These are phyloP conservation scores for Boletus mariae DNA, from an alignment of 1,284 basidiomycete genomes.

Conservation along the genomic window DNA sequence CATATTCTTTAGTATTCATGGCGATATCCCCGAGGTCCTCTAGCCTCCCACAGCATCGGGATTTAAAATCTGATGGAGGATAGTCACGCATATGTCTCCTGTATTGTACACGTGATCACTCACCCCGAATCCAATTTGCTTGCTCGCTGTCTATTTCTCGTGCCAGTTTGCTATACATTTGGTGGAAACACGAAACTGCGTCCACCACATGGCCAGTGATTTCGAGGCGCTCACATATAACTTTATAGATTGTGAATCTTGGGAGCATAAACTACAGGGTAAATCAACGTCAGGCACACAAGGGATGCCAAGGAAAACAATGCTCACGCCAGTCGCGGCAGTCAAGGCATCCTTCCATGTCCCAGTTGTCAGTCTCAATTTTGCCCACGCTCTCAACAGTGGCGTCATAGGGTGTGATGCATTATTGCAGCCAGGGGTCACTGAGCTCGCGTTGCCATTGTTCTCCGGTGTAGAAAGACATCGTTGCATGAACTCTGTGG, in stretches of 20 bases:
- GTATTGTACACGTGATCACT: too few species aligned
- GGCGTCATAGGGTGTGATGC: background rate
- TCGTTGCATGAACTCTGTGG: background rate
- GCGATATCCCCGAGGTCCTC: too few species aligned
- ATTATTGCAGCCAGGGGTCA: background rate
- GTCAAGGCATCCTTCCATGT: constrained; percentile 6
- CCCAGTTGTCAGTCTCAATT: background rate
- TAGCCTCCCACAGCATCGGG: too few species aligned
- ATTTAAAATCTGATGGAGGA: too few species aligned
- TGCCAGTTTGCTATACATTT: too few species aligned
- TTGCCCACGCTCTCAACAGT: constrained; percentile 30
- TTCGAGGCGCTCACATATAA: too few species aligned
- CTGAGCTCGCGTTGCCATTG: background rate
- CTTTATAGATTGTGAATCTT: background rate
- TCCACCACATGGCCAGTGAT: too few species aligned
- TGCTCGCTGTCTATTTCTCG: too few species aligned
- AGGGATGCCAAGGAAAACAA: background rate
- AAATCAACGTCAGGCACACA: background rate
- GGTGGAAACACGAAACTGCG: too few species aligned
- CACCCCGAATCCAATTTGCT: too few species aligned
- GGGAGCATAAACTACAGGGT: background rate
- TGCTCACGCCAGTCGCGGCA: constrained; percentile 31
- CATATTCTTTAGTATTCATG: too few species aligned
- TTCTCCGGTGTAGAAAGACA: background rate
- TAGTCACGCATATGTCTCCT: too few species aligned